Base-by-base conservation (phyloP, 2,329 filamentous ascomycete species). In the Curvularia verruculosa region DNA sequence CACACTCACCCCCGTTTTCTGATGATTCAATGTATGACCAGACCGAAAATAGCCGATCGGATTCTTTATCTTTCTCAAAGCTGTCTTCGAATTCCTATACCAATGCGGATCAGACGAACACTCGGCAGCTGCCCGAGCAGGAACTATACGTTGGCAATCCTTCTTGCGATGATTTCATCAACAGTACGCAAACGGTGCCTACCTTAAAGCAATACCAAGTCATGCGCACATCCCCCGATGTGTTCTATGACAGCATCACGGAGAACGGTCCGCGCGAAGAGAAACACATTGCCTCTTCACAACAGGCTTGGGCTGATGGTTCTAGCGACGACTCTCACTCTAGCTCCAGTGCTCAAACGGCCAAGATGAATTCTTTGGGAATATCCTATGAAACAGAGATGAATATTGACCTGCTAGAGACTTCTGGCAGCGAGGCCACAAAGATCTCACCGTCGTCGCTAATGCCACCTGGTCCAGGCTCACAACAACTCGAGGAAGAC, bases 101-200 rank as follows among this genome's bases (percentile, higher is more conserved):
- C 13, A 62, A 55, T 41, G 64, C 65, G 13, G 58, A 68, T n/a
- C 57, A 48, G 5, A 50, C 58, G 7, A 47, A 24, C 1, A 68
- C 64, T 10, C 61, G 67, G 19, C 63, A 65, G 3, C 63, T 58
- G n/a, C 62, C 62, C 15, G 60, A 57, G 9, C 54, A 58, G 43
- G 31, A 50, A 9, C 46, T 56, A 24, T 28, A 54, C 10, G 47
- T 53, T 49, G 52, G 29, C 10, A 73, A 78, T 29, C 70, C 76
- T 26, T 77, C 74, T 18, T 69, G 68, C 13, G 79, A 69, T 63
- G 73, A 77, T 18, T 77, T 79, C 43, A 73, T 77, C 57, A 80
- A 80, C 64, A 79, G 77, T 56, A 77, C 77, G 3, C 75, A 80
- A 49, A 74, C 74, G 21, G 64, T 77, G 9, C 75, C 75, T 5